Evolutionary conservation across 805 yeast species (phyloP), one percentile per base, ranked within the genome.

Genomic region (Yamadazyma phyllophila): DNA sequence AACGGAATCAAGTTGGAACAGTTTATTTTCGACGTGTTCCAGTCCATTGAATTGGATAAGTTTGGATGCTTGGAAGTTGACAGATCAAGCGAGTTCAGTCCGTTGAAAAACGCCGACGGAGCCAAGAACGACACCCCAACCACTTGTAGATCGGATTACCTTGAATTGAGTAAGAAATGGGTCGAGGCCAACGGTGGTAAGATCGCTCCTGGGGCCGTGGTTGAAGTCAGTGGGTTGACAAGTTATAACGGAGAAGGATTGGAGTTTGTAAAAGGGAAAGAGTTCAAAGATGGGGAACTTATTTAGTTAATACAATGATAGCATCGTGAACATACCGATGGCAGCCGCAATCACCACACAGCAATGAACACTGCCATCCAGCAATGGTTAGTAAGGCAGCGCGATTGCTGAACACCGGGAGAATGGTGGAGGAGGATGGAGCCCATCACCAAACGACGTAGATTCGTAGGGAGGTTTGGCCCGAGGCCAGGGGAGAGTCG

Each of bases 1-100:
- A 94, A 94, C 63, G 99, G 98, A 36, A 83, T 92, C 60, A 94
- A 94, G 64, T 75, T 94, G 60, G 99, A 94, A 65, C 98, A 92
- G 64, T 94, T 94, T 58, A 96, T 94, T 46, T 94, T 94, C 69
- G 99, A 94, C 61, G 96, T 94, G 17, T 94, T 94, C 68, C 91
- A 91, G 41, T 77, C 82, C 26, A 84, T 94, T 30, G 76, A 79
- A 10, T 61, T 91, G 50, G 61, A 63, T 12, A 80, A 79, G 57
- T 94, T 94, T 63, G 99, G 96, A 1, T 88, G 95, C 61, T 74
- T 94, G 47, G 99, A 94, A 69, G 99, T 94, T 16, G 85, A 80
- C 32, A 81, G 99, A 63, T 51, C 69, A 3, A 82, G 81, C 47
- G 99, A 94, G 65, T 94, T 94, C 60, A 85, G 96, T 14, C 99